These are phyloP conservation scores for Viridothelium virens DNA, from an alignment of 495 filamentous ascomycete genomes.

Conservation along the genomic window DNA sequence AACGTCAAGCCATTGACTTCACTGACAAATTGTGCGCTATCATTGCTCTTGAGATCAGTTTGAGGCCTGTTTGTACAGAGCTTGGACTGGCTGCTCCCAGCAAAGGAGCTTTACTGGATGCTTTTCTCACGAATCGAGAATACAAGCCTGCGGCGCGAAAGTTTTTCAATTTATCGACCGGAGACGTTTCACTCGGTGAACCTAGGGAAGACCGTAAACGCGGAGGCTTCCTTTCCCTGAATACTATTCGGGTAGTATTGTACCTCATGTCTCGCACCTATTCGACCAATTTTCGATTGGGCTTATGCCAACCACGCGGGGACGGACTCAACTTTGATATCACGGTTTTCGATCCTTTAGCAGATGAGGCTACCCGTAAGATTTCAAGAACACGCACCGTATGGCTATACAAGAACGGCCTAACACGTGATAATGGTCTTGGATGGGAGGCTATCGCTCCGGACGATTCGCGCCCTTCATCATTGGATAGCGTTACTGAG, in stretches of 20 bases:
- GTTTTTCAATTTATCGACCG: not conserved
- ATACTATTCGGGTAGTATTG: not conserved
- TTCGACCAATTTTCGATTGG: not conserved
- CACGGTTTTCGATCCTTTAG: not conserved
- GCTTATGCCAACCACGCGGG: not conserved
- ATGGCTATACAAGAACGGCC: not conserved
- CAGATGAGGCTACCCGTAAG: not conserved
- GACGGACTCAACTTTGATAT: conserved; percentile 2
- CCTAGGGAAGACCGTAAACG: conserved; percentile 1
- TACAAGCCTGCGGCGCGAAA: not conserved
- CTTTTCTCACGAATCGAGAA: conserved; percentile 1
- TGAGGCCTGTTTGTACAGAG: not conserved
- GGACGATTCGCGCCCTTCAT: not conserved
- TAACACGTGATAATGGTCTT: not conserved
- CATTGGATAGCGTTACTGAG: not conserved
- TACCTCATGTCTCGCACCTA: conserved; percentile 2
- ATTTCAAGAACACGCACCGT: not conserved
- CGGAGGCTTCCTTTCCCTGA: not conserved
- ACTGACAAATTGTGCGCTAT: conserved; percentile 4
- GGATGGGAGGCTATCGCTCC: conserved; percentile 2
- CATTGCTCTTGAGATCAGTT: not conserved
- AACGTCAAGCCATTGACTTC: not conserved
- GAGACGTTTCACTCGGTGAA: not conserved
- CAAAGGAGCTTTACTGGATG: not conserved
- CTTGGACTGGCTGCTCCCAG: not conserved